Evolutionary conservation across 768 basidiomycete genomes (phyloP).

Genomic region (Neoboletus subvelutipes): DNA sequence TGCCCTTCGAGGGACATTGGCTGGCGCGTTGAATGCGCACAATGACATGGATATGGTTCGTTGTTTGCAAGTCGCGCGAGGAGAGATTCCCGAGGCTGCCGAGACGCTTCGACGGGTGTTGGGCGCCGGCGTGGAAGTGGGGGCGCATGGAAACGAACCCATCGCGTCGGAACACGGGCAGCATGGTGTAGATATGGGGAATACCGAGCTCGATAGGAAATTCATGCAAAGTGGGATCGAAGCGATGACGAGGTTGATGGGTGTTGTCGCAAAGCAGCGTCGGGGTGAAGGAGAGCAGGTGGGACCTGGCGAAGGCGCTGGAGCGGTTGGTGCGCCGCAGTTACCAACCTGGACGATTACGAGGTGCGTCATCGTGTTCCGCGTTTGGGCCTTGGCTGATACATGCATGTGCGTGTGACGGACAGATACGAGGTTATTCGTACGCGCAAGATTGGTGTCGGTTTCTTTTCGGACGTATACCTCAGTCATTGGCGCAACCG

Average conservation of each 20-base stretch:
- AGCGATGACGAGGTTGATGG: constrained; percentile 63
- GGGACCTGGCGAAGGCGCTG: too few species aligned
- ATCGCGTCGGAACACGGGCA: not conserved
- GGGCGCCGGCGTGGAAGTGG: not conserved
- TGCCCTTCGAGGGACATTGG: constrained; percentile 21
- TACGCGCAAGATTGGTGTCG: too few species aligned
- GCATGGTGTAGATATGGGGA: not conserved
- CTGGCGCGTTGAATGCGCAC: constrained; percentile 10
- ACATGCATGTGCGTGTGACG: too few species aligned
- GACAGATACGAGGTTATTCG: too few species aligned
- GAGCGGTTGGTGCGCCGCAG: constrained; percentile 21
- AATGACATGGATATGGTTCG: constrained; percentile 25
- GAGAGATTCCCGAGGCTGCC: constrained; percentile 25
- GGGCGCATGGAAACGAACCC: not conserved
- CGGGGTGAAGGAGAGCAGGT: too few species aligned
- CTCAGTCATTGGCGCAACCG: too few species aligned
- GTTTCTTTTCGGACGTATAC: too few species aligned
- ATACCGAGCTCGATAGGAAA: constrained; percentile 45
- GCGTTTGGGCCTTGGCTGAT: too few species aligned
- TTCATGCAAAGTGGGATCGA: constrained; percentile 75
- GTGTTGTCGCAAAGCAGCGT: constrained; percentile 11
- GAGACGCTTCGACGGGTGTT: constrained; percentile 25
- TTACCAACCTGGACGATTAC: constrained; percentile 81
- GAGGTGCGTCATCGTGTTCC: too few species aligned
- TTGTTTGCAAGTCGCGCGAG: constrained; percentile 21